Conservation (phyloP, 805 yeast genomes). For the Candida odintsovae region DNA sequence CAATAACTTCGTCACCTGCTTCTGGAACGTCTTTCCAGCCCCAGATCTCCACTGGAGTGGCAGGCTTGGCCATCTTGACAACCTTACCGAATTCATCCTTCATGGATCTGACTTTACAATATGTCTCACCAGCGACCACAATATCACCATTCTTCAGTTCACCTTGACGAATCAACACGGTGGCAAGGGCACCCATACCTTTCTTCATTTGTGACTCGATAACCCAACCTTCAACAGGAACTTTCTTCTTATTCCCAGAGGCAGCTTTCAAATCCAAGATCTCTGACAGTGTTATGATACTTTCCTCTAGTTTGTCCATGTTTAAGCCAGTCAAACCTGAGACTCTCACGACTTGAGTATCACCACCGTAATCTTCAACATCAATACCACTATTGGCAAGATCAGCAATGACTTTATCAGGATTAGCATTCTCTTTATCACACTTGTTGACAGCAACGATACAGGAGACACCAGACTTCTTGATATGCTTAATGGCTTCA, state of each 20-base stretch:
- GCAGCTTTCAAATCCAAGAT: conserved; percentile 70
- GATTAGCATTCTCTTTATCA: conserved; percentile 71
- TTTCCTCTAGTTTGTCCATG: conserved; percentile 86
- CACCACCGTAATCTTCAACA: conserved; percentile 93
- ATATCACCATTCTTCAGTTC: conserved; percentile 61
- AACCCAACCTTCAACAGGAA: conserved; percentile 77
- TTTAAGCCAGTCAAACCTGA: conserved; percentile 88
- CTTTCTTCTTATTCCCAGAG: conserved; percentile 28
- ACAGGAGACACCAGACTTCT: conserved; percentile 71
- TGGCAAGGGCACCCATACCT: conserved; percentile 82
- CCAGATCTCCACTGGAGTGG: conserved; percentile 82
- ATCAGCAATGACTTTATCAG: conserved; percentile 74
- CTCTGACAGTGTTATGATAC: conserved; percentile 80
- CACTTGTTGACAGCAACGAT: conserved; percentile 92
- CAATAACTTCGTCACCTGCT: conserved; percentile 80
- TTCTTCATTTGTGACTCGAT: conserved; percentile 79
- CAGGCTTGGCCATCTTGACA: conserved; percentile 68
- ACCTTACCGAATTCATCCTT: conserved; percentile 65
- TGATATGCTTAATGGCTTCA: conserved; percentile 93
- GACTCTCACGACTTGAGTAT: conserved; percentile 80
- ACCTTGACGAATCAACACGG: conserved; percentile 79
- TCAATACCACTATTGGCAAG: conserved; percentile 72
- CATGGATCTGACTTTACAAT: conserved; percentile 78
- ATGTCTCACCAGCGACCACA: conserved; percentile 83
- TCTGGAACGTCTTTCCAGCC: conserved; percentile 95